Percentiles rank a stretch among this genome's conserved stretches.
Conservation (phyloP, 2,329 filamentous ascomycete species). For the Penicillium sp. region DNA sequence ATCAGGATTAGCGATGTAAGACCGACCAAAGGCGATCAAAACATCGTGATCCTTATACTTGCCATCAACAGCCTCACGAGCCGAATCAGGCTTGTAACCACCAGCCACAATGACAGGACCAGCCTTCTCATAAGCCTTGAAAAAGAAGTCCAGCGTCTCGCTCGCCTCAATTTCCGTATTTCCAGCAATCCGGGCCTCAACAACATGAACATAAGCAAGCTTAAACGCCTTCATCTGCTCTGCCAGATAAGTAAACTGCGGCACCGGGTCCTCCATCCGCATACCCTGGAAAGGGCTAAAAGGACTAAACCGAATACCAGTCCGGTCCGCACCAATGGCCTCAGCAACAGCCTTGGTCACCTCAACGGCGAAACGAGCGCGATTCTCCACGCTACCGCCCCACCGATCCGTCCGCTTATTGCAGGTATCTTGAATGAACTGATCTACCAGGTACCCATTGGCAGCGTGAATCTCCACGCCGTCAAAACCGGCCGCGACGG, state of each 20-base stretch:
- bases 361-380: slow-evolving; percentile 56
- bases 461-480: slow-evolving; percentile 52
- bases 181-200: slow-evolving; percentile 56
- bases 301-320: slow-evolving; percentile 51
- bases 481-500: slow-evolving; percentile 56
- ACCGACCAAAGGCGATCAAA: slow-evolving; percentile 43
- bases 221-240: slow-evolving; percentile 51
- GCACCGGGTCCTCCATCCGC: slow-evolving; percentile 61
- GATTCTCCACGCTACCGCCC: slow-evolving; percentile 53
- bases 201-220: slow-evolving; percentile 61
- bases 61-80: slow-evolving; percentile 37
- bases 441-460: slow-evolving; percentile 54
- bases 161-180: slow-evolving; percentile 34
- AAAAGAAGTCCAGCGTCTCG: slow-evolving; percentile 43
- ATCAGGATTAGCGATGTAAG: slow-evolving; percentile 49
- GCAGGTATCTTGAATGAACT: slow-evolving; percentile 49
- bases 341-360: slow-evolving; percentile 46
- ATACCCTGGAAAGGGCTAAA: slow-evolving; percentile 47
- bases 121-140: slow-evolving; percentile 42
- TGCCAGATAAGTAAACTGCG: slow-evolving; percentile 63
- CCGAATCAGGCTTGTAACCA: slow-evolving; percentile 44
- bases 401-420: slow-evolving; percentile 53
- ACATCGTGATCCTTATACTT: slow-evolving; percentile 32
- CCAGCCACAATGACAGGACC: slow-evolving; percentile 54
- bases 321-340: slow-evolving; percentile 46